Percentiles rank a stretch among this genome's conserved stretches.
Conservation (phyloP, 1,139 yeast genomes). For the Yamadazyma mexicana region DNA sequence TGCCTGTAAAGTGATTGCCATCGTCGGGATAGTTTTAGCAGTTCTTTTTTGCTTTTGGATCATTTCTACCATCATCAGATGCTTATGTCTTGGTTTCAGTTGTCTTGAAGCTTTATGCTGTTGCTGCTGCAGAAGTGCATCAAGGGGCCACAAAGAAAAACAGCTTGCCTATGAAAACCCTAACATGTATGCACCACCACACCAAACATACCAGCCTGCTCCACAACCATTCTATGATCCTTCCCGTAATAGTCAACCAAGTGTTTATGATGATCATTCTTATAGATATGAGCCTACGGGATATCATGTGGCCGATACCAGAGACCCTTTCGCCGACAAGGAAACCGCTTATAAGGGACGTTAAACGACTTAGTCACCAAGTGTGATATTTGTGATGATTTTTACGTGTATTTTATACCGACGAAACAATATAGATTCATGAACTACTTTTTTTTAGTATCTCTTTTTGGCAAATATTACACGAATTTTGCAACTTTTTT, state of each 20-base stretch:
- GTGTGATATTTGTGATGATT: background rate
- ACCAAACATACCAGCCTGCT: conserved; percentile 16
- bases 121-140: conserved; percentile 41
- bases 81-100: conserved; percentile 46
- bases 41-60: conserved; percentile 45
- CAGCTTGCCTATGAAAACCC: conserved; percentile 29
- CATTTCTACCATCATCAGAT: conserved; percentile 40
- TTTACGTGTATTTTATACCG: background rate
- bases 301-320: conserved; percentile 10
- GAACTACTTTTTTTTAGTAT: too few relatives aligned
- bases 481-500: background rate
- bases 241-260: conserved; percentile 1
- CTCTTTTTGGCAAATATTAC: too few relatives aligned
- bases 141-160: conserved; percentile 17
- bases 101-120: conserved; percentile 48
- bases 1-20: conserved; percentile 74
- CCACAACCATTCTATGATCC: conserved; percentile 10
- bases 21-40: conserved; percentile 69
- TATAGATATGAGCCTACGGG: conserved; percentile 14
- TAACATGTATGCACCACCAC: conserved; percentile 37
- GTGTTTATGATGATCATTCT: background rate
- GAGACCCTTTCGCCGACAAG: conserved; percentile 17
- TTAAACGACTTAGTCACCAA: background rate
- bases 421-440: too few relatives aligned
- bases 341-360: conserved; percentile 2